Conservation (phyloP, 768 basidiomycete genomes). For the Chiua virens region DNA sequence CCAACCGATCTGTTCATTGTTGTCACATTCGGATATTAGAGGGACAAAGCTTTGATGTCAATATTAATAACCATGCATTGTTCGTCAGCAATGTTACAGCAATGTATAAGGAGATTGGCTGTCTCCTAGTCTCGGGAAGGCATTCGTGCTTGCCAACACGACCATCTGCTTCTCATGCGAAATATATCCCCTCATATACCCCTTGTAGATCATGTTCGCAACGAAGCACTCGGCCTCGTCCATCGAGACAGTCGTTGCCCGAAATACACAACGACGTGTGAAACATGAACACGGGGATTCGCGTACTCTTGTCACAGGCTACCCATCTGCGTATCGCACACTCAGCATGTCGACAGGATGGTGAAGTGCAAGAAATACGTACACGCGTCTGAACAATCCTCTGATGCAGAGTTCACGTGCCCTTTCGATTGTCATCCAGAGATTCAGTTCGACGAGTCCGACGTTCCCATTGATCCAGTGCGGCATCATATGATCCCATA, state of each 20-base stretch:
- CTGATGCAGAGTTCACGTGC: slow-evolving; percentile 86
- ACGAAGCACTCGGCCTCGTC: slow-evolving; percentile 94
- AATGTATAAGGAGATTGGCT: slow-evolving; percentile 49
- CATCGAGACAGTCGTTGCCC: slow-evolving; percentile 61
- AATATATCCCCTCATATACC: slow-evolving; percentile 92
- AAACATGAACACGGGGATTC: slow-evolving; percentile 82
- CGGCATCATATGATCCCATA: slow-evolving; percentile 74
- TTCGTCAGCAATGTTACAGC: slow-evolving; percentile 11
- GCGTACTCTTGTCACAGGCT: slow-evolving; percentile 64
- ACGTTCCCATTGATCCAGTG: slow-evolving; percentile 69
- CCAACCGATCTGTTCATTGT: too few species aligned
- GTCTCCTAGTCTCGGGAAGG: slow-evolving; percentile 77
- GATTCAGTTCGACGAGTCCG: slow-evolving; percentile 81
- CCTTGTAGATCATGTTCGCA: slow-evolving; percentile 94
- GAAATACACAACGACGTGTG: slow-evolving; percentile 72
- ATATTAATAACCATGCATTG: too few species aligned
- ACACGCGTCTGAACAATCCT: slow-evolving; percentile 78
- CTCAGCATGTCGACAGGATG: not conserved
- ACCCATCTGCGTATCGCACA: slow-evolving; percentile 62
- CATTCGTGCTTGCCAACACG: slow-evolving; percentile 75
- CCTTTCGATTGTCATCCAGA: slow-evolving; percentile 85
- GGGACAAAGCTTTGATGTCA: too few species aligned
- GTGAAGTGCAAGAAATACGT: slow-evolving; percentile 29
- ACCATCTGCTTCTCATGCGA: slow-evolving; percentile 95
- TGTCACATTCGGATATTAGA: too few species aligned